Evolutionary conservation across 306 rosid species (phyloP).

Genomic region (Prunus dulcis): DNA sequence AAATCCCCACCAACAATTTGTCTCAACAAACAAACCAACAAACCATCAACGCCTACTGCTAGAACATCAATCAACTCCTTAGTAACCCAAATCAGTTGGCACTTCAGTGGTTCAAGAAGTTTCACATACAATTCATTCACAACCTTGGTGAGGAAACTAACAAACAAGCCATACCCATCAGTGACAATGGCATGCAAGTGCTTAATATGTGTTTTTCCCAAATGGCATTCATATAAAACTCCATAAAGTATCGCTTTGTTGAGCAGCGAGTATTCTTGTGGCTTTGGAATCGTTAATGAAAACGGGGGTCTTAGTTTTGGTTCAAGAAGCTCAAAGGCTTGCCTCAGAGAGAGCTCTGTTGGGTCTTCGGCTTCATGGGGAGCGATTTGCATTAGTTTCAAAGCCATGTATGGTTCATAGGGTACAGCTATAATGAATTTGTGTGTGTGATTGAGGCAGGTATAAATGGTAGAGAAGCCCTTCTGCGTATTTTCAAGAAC

Average conservation of each 20-base stretch:
- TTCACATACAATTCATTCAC: constrained; percentile 50
- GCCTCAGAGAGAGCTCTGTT: constrained; percentile 42
- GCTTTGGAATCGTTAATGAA: constrained; percentile 45
- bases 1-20: constrained; percentile 62
- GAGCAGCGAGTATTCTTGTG: constrained; percentile 50
- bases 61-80: constrained; percentile 48
- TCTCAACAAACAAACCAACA: constrained; percentile 63
- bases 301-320: constrained; percentile 67
- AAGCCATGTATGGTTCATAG: constrained; percentile 25
- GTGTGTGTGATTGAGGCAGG: background rate
- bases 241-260: constrained; percentile 63
- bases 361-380: constrained; percentile 54
- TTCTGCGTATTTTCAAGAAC: background rate
- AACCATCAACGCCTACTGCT: constrained; percentile 47
- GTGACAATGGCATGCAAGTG: constrained; percentile 70
- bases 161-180: constrained; percentile 57
- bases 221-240: constrained; percentile 52
- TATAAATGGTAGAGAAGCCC: background rate
- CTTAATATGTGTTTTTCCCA: constrained; percentile 62
- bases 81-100: constrained; percentile 55
- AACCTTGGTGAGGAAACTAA: constrained; percentile 38
- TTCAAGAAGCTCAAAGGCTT: constrained; percentile 50
- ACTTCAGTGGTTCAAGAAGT: constrained; percentile 42
- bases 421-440: background rate
- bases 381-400: constrained; percentile 26